phyloP scores from a whole-genome alignment of 2,329 filamentous ascomycete genomes.

The Fusarium sp. region DNA sequence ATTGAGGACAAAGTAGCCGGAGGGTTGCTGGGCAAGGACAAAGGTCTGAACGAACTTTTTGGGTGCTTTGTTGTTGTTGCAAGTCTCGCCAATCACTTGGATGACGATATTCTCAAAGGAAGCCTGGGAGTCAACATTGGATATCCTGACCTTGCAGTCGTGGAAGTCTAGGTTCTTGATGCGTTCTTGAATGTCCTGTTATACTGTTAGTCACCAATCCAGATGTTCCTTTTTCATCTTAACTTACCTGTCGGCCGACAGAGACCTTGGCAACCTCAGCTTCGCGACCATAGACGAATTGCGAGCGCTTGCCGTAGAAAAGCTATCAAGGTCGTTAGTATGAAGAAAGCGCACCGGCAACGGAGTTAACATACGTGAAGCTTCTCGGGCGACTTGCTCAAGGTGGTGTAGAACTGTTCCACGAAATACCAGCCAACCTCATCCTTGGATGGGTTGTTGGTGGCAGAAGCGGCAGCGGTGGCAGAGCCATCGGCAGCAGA shows the following conservation, averaged over 20 bases:
- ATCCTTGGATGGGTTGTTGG: slow-evolving; percentile 75
- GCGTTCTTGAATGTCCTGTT: slow-evolving; percentile 88
- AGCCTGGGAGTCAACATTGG: slow-evolving; percentile 96
- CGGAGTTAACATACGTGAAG: slow-evolving; percentile 71
- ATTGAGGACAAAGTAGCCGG: slow-evolving; percentile 97
- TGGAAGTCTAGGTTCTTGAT: slow-evolving; percentile 94
- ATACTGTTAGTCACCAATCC: slow-evolving; percentile 16
- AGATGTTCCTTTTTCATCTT: background rate
- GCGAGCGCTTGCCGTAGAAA: slow-evolving; percentile 96
- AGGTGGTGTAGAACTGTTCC: slow-evolving; percentile 97
- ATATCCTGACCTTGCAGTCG: slow-evolving; percentile 97
- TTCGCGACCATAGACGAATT: slow-evolving; percentile 92
- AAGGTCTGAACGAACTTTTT: slow-evolving; percentile 99
- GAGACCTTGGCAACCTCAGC: slow-evolving; percentile 88
- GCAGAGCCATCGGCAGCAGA: slow-evolving; percentile 43
- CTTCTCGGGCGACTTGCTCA: slow-evolving; percentile 94
- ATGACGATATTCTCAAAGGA: slow-evolving; percentile 95
- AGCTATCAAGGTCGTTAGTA: slow-evolving; percentile 59
- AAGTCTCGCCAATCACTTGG: slow-evolving; percentile 97
- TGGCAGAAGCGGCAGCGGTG: slow-evolving; percentile 46
- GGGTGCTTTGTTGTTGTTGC: slow-evolving; percentile 89
- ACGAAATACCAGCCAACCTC: slow-evolving; percentile 99
- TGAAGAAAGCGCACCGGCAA: background rate
- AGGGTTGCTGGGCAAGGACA: slow-evolving; percentile 93
- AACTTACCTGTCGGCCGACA: slow-evolving; percentile 80